Conservation (phyloP, 2,329 filamentous ascomycete genomes). For the Aspergillus viridinutans region DNA sequence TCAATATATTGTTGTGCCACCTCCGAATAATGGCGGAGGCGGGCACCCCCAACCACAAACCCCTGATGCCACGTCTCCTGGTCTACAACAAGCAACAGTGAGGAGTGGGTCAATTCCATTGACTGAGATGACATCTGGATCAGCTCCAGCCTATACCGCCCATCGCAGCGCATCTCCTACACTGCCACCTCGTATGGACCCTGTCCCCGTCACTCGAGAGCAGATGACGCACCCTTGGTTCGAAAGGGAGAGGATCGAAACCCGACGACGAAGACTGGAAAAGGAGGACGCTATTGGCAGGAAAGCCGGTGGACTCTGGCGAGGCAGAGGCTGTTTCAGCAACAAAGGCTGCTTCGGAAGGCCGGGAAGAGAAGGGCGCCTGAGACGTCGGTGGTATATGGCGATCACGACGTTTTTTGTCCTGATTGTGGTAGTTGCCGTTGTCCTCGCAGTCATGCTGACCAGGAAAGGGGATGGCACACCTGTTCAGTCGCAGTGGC, state of each 20-base stretch:
- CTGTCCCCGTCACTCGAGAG: constrained; percentile 20
- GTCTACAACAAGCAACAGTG: constrained; percentile 58
- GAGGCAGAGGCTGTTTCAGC: constrained; percentile 61
- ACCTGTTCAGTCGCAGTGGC: constrained; percentile 57
- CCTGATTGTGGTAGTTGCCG: constrained; percentile 52
- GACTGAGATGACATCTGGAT: constrained; percentile 50
- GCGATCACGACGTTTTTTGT: constrained; percentile 50
- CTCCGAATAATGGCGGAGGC: constrained; percentile 46
- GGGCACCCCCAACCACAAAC: constrained; percentile 44
- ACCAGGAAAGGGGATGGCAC: constrained; percentile 42
- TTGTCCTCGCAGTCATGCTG: constrained; percentile 57
- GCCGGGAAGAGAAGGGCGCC: constrained; percentile 59
- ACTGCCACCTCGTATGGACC: constrained; percentile 24
- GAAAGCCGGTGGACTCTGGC: constrained; percentile 60
- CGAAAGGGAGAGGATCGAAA: constrained; percentile 41
- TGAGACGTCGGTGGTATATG: constrained; percentile 58
- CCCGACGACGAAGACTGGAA: constrained; percentile 55
- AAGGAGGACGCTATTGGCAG: constrained; percentile 61
- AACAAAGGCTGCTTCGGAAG: constrained; percentile 63
- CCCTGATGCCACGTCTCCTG: constrained; percentile 61
- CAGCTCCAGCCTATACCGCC: constrained; percentile 33
- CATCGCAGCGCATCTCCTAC: constrained; percentile 20
- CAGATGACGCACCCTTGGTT: constrained; percentile 19
- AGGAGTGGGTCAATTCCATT: constrained; percentile 59
- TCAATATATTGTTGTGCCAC: constrained; percentile 56